These are phyloP conservation scores for Haplosporangium sp. DNA, from an alignment of 371 early-diverging fungal genomes.

Conservation along the genomic window DNA sequence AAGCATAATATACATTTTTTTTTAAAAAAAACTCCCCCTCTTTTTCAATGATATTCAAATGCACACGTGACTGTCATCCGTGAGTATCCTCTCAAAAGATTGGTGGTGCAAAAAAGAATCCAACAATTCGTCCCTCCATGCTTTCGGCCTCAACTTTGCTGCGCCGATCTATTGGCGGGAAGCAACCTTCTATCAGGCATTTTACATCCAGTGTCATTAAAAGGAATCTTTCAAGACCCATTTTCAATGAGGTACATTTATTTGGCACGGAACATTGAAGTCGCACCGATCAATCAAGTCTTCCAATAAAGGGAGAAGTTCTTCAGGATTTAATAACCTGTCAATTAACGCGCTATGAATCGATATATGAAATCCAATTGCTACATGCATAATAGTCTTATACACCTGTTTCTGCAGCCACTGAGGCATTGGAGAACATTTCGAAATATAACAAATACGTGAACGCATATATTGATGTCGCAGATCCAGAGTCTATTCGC, in stretches of 20 bases:
- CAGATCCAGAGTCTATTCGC: conserved; percentile 17
- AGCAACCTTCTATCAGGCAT: neutral
- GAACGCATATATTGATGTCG: conserved; percentile 36
- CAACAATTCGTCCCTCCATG: conserved; percentile 8
- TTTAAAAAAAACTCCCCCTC: no score
- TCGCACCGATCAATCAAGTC: neutral
- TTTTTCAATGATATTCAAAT: no score
- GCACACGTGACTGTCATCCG: no score
- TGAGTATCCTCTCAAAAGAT: no score
- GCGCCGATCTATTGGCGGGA: neutral
- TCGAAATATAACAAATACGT: conserved; percentile 39
- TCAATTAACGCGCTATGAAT: neutral
- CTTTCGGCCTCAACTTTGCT: neutral
- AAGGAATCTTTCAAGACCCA: neutral
- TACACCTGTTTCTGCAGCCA: conserved; percentile 33
- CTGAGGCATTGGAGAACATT: conserved; percentile 13
- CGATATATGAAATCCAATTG: neutral
- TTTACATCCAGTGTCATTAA: conserved; percentile 3
- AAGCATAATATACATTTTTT: neutral
- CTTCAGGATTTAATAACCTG: neutral
- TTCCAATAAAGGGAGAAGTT: neutral
- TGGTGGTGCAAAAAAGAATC: neutral
- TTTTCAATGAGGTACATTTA: conserved; percentile 28
- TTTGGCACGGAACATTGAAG: neutral
- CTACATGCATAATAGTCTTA: conserved; percentile 15